Conservation (phyloP, 1,284 basidiomycete genomes). For the Vanrija humicola region DNA sequence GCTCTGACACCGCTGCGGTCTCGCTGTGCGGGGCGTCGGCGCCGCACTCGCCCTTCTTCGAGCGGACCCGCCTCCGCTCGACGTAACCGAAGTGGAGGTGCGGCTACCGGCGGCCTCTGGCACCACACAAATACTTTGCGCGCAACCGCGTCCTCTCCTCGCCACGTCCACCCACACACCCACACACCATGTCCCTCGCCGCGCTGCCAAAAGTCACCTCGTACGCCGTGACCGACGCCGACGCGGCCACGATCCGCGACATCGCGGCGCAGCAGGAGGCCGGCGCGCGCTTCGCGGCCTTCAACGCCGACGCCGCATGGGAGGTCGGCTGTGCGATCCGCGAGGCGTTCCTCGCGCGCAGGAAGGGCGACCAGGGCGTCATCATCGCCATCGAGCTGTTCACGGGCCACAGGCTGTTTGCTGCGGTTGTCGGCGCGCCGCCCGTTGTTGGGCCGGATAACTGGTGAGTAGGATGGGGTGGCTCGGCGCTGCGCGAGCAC, state of each 20-base stretch:
- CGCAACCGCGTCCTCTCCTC: too few species aligned
- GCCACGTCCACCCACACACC: not conserved
- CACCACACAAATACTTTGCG: too few species aligned
- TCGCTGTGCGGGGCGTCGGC: too few species aligned
- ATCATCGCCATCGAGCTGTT: slow-evolving; percentile 43
- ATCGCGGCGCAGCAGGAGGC: slow-evolving; percentile 20
- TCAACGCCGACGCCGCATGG: slow-evolving; percentile 29
- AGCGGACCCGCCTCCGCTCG: too few species aligned
- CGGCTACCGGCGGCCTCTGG: too few species aligned
- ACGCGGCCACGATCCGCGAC: not conserved
- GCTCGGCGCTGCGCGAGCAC: too few species aligned
- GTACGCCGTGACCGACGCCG: not conserved
- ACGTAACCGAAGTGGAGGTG: too few species aligned
- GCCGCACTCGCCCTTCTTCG: too few species aligned
- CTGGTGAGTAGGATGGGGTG: slow-evolving; percentile 22
- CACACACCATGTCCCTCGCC: not conserved
- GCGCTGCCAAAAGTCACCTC: not conserved
- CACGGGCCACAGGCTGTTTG: slow-evolving; percentile 42
- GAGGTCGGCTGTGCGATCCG: slow-evolving; percentile 31
- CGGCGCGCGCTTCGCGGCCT: slow-evolving; percentile 19
- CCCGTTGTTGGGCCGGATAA: slow-evolving; percentile 36
- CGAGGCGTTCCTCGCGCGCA: slow-evolving; percentile 19
- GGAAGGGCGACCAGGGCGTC: slow-evolving; percentile 12
- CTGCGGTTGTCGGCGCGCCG: slow-evolving; percentile 33
- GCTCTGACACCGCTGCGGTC: too few species aligned